Evolutionary conservation across 1,284 basidiomycete species (phyloP), one percentile per base, ranked within the genome.

Genomic region (Agroathelia rolfsii): DNA sequence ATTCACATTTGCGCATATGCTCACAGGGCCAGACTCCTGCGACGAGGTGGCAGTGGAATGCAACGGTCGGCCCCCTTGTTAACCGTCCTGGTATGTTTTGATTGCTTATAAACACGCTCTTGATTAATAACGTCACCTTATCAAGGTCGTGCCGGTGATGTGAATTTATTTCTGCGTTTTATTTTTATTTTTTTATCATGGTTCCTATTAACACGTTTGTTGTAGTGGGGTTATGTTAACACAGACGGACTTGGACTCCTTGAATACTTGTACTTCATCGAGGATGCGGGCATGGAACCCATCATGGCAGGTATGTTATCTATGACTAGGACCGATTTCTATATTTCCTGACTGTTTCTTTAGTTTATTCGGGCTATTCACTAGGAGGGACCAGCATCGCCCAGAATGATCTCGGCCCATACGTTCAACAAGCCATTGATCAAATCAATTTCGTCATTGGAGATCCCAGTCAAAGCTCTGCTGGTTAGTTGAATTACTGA

Each of bases 371-470:
- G 64, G 79, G 78, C 0, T 78, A 65, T 45, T 59, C 72, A 1
- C 62, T 80, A 10, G 62, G 63, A 3, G 69, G 67, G 6, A 55
- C 59, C 3, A 71, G 62, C 30, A 51, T 81, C 12, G 46, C 70
- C 1, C 66, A 75, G 37, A 51, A 53, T 17, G 52, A 63, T 10
- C 61, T 84, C 9, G 58, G 50, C 3, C 73, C 75, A 0, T 80
- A 75, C 45, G 72, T 82, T 25, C 71, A 80, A 47, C 64, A 71
- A 43, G 78, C 76, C 2, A 68, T 69, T 26, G 69, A 80, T 44
- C 76, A 82, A 73, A 80, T 83, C 37, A 76, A 81, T 45, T 84
- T 81, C 45, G 76, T 72, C 6, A 64, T 79, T 17, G 77, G 77
- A 6, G 66, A 74, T 37, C 56, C 69, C 5, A 42, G 56, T 2